Base-by-base conservation (phyloP, 179 eudicot species). In the Amaranthus tricolor region DNA sequence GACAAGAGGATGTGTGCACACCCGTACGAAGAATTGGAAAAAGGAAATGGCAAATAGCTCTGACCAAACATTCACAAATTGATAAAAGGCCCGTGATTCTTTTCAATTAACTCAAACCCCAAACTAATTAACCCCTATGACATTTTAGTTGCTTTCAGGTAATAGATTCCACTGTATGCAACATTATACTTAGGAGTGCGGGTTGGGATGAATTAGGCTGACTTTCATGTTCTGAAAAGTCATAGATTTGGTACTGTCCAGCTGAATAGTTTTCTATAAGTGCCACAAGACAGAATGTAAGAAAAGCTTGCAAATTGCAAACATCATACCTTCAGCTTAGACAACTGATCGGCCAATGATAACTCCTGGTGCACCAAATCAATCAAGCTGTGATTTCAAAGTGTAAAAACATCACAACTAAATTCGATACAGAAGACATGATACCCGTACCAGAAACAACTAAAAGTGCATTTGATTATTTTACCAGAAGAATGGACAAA, bases 281-380 rank as follows among this genome's bases (percentile, higher is more conserved):
- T 21, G 15, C 12, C 58, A 65, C 11, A 55, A 7, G 59, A 47
- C 21, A 47, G 19, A 31, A 15, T 62, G 50, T 49, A 19, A 49
- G 20, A 44, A 64, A 47, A 14, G 57, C 61, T 61, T 49, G 40
- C 40, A 31, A 31, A 48, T 65, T 77, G 74, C 40, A 44, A 71
- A 31, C 3, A 31, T 44, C 71, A 62, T 78, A 93, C 99, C 99
- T 89, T 90, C 83, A 95, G 68, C 69, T 86, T 88, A 62, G 86
- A 83, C 80, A 86, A 95, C 74, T 95, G 99, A 87, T 95, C 96
- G 73, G 96, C 98, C 89, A 93, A 77, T 48, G 99, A 83, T 78
- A 95, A 76, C 82, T 93, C 99, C 88, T 89, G 91, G 82, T 93
- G 96, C 62, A 93, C 94, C 87, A 95, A 82, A 83, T 95, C 98